Conservation (phyloP, 768 basidiomycete species). For the Naganishia randhawae region DNA sequence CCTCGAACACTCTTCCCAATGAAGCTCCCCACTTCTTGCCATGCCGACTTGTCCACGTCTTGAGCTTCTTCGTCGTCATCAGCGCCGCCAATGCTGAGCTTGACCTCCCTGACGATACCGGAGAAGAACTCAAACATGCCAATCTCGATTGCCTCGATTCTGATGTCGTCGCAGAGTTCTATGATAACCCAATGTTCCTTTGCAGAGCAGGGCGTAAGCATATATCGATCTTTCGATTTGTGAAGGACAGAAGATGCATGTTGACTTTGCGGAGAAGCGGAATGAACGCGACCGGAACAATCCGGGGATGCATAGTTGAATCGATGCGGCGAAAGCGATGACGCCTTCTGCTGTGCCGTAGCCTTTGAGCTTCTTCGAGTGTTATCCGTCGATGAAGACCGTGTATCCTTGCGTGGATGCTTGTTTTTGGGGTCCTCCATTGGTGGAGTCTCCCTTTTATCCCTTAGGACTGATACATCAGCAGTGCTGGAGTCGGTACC, state of each 20-base stretch:
- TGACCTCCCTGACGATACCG: slow-evolving; percentile 88
- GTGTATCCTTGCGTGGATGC: background rate
- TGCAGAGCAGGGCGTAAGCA: slow-evolving; percentile 83
- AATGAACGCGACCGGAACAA: slow-evolving; percentile 88
- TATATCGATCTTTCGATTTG: slow-evolving; percentile 86
- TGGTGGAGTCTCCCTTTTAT: background rate
- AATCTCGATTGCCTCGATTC: slow-evolving; percentile 91
- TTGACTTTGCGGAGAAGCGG: slow-evolving; percentile 73
- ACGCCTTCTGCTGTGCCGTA: slow-evolving; percentile 17
- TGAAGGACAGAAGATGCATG: slow-evolving; percentile 78
- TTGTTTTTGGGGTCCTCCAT: background rate
- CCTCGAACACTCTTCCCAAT: slow-evolving; percentile 83
- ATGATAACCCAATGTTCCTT: slow-evolving; percentile 74
- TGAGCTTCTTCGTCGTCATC: slow-evolving; percentile 42
- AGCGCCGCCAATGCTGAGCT: slow-evolving; percentile 63
- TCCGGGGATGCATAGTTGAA: slow-evolving; percentile 93
- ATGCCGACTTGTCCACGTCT: slow-evolving; percentile 51
- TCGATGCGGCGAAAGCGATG: slow-evolving; percentile 54
- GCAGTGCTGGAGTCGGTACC: background rate
- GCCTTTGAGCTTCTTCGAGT: slow-evolving; percentile 9
- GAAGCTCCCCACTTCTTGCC: slow-evolving; percentile 72
- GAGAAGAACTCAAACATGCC: slow-evolving; percentile 98
- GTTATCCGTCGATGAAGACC: background rate
- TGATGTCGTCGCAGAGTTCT: slow-evolving; percentile 94
- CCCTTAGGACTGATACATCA: background rate